A percentile compares a stretch with the other conserved stretches of the same genome.
Evolutionary conservation across 192 early-diverging fungal genomes (phyloP).

Genomic region (Nowakowskiella sp.): DNA sequence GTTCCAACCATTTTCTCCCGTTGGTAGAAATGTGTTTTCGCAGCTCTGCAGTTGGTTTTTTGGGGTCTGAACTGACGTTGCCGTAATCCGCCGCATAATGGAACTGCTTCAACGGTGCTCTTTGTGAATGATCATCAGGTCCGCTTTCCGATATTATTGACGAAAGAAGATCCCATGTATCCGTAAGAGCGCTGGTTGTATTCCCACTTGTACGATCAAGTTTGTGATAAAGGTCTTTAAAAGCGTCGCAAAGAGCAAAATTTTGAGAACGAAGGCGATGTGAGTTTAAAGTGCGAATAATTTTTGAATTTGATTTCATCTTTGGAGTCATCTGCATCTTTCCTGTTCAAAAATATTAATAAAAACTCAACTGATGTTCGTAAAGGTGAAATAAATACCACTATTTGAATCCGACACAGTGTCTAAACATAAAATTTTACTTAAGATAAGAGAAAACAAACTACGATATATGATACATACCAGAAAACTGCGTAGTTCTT

Average conservation of each 20-base stretch:
- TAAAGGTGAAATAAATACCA: too few species aligned
- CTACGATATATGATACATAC: too few species aligned
- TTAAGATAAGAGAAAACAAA: too few species aligned
- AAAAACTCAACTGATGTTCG: not conserved
- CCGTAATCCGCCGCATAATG: constrained; percentile 14
- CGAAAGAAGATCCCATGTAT: not conserved
- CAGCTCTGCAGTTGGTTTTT: constrained; percentile 7
- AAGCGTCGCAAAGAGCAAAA: constrained; percentile 5
- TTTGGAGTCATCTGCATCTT: constrained; percentile 17
- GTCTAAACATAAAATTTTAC: too few species aligned
- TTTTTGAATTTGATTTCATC: constrained; percentile 17
- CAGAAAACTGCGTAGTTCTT: too few species aligned
- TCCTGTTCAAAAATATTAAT: not conserved
- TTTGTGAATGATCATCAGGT: not conserved
- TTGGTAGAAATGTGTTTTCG: constrained; percentile 17
- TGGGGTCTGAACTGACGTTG: not conserved
- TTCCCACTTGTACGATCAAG: not conserved
- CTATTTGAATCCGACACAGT: too few species aligned
- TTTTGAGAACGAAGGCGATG: constrained; percentile 8
- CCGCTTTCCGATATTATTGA: not conserved
- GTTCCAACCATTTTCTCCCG: constrained; percentile 27
- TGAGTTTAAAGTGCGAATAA: constrained; percentile 18
- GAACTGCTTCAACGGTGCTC: not conserved
- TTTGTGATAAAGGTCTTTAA: constrained; percentile 4
- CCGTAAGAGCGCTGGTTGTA: not conserved